Base-by-base conservation (phyloP, 177 flowering plant species). In the Tripterygium wilfordii region DNA sequence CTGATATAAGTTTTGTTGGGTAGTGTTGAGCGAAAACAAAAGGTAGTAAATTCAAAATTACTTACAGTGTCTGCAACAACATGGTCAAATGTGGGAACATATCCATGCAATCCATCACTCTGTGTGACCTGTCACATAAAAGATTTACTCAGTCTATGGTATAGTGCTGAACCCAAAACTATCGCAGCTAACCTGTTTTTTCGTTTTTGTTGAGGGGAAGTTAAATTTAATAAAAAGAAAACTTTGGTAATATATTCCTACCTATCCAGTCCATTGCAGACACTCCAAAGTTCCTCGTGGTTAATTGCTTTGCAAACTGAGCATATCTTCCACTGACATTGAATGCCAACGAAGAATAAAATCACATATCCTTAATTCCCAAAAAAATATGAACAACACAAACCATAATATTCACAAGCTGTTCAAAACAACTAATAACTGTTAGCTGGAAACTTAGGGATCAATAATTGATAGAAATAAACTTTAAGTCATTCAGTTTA, bases 191-290 rank as follows among this genome's bases (percentile, higher is more conserved):
- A 19, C 6, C 8, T 35, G n/a, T n/a, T n/a, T n/a, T n/a, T n/a
- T n/a, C n/a, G n/a, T n/a, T n/a, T n/a, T n/a, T n/a, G n/a, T n/a
- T n/a, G n/a, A n/a, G n/a, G n/a, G n/a, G n/a, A n/a, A n/a, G n/a
- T n/a, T n/a, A n/a, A n/a, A n/a, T n/a, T n/a, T n/a, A n/a, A n/a
- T n/a, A 5, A 25, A 40, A n/a, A n/a, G n/a, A n/a, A n/a, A 13
- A 20, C n/a, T 17, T 42, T 23, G 13, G 18, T 2, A 23, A 42
- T 23, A 30, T 8, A 22, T 43, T 61, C 21, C 2, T 62, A 92
- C 99, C 99, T 55, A 79, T 82, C 99, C 99, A 92, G 62, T 92
- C 99, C 88, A 92, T 82, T 51, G 89, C 97, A 79, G 79, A 87
- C 35, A 83, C 99, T 22, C 96, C 99, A 63, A 74, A 92, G 58